Base-by-base conservation (phyloP, 1,284 basidiomycete genomes). In the Inonotus hispidus region DNA sequence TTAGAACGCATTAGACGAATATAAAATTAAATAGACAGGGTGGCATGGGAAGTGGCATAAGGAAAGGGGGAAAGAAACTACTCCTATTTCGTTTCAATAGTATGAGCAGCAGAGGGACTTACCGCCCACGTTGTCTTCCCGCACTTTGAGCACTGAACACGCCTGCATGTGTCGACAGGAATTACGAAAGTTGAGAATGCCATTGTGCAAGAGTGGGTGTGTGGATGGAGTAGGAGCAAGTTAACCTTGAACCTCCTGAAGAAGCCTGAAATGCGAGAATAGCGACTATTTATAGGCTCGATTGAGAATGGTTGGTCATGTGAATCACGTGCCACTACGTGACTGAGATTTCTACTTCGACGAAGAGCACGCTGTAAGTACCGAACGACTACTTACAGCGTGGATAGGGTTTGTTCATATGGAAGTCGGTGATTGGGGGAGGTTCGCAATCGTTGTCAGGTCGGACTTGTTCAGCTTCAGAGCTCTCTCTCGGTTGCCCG, bases 101-200 rank as follows among this genome's bases (percentile, higher is more conserved):
- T 19, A n/a, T 3, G 38, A 21, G 45, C 2, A 56, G 58, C 59
- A 32, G 46, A 61, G 54, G 60, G 13, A 72, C 81, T 69, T 70
- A 90, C 89, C 75, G 72, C 78, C 88, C 88, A 91, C n/a, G 85
- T 89, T 25, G 75, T 84, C 78, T 90, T 90, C 54, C 79, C 79
- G 71, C 88, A 90, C 61, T 72, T 77, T 59, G 72, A 73, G 73
- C 88, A 90, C 64, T 78, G 78, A 59, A 85, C 83, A 60, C 72
- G 68, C 69, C 72, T 81, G 74, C 88, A 90, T 57, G 71, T 65
- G 70, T 87, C 74, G 64, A 78, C 78, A 57, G 80, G 83, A 62
- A 72, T 67, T 19, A 32, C 23, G 19, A 38, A 23, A 16, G n/a
- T 55, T 10, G 23, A 2, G 6, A 32, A 16, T 16, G 53, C 29